These are phyloP conservation scores for Acer yangbiense DNA, from an alignment of 345 rosid genomes.

Conservation along the genomic window DNA sequence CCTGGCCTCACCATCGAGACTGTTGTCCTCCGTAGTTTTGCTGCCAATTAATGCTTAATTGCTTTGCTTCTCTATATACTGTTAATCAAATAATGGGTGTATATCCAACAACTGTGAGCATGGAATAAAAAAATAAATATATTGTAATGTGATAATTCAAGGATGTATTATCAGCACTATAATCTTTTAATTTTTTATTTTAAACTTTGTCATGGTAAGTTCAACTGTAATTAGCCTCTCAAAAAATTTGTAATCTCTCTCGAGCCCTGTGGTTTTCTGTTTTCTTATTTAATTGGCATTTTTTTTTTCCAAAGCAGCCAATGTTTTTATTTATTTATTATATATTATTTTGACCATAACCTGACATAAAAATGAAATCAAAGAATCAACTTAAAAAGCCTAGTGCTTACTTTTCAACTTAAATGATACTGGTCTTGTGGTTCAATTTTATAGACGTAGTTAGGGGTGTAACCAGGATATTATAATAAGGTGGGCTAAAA, in stretches of 20 bases:
- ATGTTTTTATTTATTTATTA: too few relatives aligned
- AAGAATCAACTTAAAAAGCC: background rate
- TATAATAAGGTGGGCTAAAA: too few relatives aligned
- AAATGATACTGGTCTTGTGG: too few relatives aligned
- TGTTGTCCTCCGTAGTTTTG: slow-evolving; percentile 41
- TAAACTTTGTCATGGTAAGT: background rate
- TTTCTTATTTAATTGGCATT: background rate
- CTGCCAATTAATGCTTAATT: background rate
- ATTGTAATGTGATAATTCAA: too few relatives aligned
- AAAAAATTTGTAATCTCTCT: slow-evolving; percentile 1
- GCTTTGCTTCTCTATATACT: background rate
- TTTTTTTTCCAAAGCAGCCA: background rate
- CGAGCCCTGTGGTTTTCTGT: background rate
- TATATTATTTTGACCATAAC: background rate
- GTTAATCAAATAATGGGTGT: too few relatives aligned
- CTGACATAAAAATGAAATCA: background rate
- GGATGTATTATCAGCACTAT: too few relatives aligned
- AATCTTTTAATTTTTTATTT: too few relatives aligned
- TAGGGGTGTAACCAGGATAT: too few relatives aligned
- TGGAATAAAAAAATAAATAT: too few relatives aligned
- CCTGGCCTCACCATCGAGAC: slow-evolving; percentile 54
- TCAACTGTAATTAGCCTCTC: slow-evolving; percentile 1
- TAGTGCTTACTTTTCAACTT: background rate
- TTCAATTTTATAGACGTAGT: too few relatives aligned
- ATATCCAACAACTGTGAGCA: too few relatives aligned